These are phyloP conservation scores for Trypanosomatidae sp. DNA, from an alignment of 208 protist species.

Conservation along the genomic window DNA sequence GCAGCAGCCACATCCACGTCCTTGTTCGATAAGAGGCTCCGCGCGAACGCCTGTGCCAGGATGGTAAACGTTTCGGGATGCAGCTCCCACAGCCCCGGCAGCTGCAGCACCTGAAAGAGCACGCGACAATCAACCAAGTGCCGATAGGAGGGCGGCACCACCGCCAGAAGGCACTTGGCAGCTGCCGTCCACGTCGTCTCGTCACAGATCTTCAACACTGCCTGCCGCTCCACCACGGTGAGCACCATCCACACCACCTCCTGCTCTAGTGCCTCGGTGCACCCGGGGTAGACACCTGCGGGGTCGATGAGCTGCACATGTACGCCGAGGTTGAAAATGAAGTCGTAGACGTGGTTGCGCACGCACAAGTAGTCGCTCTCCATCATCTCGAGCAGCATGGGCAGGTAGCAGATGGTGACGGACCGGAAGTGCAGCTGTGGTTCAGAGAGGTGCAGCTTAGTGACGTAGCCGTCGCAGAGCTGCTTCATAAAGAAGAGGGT, in stretches of 20 bases:
- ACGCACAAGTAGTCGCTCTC: slow-evolving; percentile 87
- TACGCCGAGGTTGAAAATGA: slow-evolving; percentile 74
- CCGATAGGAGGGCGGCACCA: slow-evolving; percentile 58
- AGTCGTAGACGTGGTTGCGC: slow-evolving; percentile 88
- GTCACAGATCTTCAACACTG: slow-evolving; percentile 51
- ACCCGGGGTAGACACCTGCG: slow-evolving; percentile 52
- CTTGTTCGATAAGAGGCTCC: slow-evolving; percentile 49
- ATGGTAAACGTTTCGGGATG: slow-evolving; percentile 55
- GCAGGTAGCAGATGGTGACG: slow-evolving; percentile 80
- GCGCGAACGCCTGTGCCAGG: slow-evolving; percentile 66
- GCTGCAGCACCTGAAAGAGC: slow-evolving; percentile 60
- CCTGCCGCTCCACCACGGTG: slow-evolving; percentile 60
- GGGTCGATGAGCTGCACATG: slow-evolving; percentile 90
- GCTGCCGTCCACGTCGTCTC: slow-evolving; percentile 74
- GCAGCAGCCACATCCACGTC: slow-evolving; percentile 22
- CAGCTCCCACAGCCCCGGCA: slow-evolving; percentile 54
- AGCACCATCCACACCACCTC: slow-evolving; percentile 83
- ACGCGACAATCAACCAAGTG: slow-evolving; percentile 61
- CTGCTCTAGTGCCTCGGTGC: slow-evolving; percentile 71
- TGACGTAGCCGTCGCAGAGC: slow-evolving; percentile 82
- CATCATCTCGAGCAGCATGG: slow-evolving; percentile 79
- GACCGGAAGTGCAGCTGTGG: slow-evolving; percentile 71
- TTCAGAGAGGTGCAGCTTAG: slow-evolving; percentile 71
- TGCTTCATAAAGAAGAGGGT: slow-evolving; percentile 83
- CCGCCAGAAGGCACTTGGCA: slow-evolving; percentile 70